Evolutionary conservation across 1,284 basidiomycete species (phyloP).

Genomic region (Pisolithus thermaeus): DNA sequence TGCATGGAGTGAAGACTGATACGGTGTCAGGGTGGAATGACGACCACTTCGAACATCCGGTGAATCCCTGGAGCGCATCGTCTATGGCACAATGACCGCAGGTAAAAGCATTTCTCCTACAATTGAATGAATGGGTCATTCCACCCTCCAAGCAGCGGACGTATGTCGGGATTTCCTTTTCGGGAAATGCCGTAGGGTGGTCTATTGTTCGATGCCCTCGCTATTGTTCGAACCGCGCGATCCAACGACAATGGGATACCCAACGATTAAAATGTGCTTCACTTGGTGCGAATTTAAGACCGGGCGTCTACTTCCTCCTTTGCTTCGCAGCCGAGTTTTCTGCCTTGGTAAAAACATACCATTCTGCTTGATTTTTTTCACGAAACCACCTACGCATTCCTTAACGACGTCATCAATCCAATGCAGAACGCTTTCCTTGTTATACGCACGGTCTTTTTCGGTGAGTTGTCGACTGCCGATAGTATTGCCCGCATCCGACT

Average conservation of each 20-base stretch:
- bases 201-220: constrained; percentile 3
- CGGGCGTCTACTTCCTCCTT: background rate
- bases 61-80: too few species aligned
- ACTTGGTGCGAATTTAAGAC: background rate
- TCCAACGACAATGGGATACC: constrained; percentile 6
- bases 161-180: constrained; percentile 17
- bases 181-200: constrained; percentile 8
- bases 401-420: constrained; percentile 6
- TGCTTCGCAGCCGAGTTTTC: too few species aligned
- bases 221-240: constrained; percentile 10
- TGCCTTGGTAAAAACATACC: too few species aligned
- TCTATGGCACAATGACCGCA: too few species aligned
- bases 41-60: too few species aligned
- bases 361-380: constrained; percentile 7
- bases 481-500: background rate
- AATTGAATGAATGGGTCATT: too few species aligned
- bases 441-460: constrained; percentile 49
- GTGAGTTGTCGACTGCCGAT: constrained; percentile 32
- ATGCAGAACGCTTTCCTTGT: constrained; percentile 44
- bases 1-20: too few species aligned
- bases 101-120: too few species aligned
- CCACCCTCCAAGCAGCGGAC: background rate
- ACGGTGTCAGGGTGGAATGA: too few species aligned
- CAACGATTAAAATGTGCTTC: constrained; percentile 6
- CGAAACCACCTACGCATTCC: constrained; percentile 9